phyloP scores from a whole-genome alignment of 75 land plant genomes.

The Sequoiadendron giganteum region DNA sequence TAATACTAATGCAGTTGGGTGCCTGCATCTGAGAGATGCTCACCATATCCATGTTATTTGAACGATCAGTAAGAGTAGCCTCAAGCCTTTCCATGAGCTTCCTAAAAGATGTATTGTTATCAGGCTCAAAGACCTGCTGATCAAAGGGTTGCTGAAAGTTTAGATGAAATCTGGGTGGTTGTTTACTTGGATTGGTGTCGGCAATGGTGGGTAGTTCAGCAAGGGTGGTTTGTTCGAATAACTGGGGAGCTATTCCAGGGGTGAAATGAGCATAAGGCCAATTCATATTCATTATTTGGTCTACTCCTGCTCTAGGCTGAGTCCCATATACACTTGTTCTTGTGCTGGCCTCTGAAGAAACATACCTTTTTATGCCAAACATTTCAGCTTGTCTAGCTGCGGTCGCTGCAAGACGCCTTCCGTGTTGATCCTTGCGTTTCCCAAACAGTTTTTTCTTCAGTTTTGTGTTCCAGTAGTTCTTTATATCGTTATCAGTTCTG shows the following conservation, averaged over 20 bases:
- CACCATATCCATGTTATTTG: not conserved
- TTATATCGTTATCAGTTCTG: slow-evolving; percentile 41
- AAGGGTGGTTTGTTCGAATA: slow-evolving; percentile 2
- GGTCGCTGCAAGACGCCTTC: not conserved
- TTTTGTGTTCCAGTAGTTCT: slow-evolving; percentile 47
- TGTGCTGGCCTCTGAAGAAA: not conserved
- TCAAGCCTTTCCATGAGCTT: slow-evolving; percentile 1
- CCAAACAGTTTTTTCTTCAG: slow-evolving; percentile 44
- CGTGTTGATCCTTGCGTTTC: slow-evolving; percentile 20
- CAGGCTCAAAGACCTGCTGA: not conserved
- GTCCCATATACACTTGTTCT: not conserved
- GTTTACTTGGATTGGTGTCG: not conserved
- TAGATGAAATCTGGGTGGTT: not conserved
- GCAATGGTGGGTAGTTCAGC: not conserved
- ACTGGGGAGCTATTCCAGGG: not conserved
- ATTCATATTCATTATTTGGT: not conserved
- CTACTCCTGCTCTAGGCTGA: not conserved
- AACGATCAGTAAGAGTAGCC: not conserved
- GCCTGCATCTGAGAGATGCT: not conserved
- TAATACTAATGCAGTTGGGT: not conserved
- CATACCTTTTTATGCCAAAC: not conserved
- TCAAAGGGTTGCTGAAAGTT: slow-evolving; percentile 4
- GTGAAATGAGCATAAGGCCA: not conserved
- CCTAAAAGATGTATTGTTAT: not conserved
- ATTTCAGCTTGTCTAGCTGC: not conserved